These are phyloP conservation scores for Volvox carteri DNA, from an alignment of 163 green algal genomes.

Conservation along the genomic window DNA sequence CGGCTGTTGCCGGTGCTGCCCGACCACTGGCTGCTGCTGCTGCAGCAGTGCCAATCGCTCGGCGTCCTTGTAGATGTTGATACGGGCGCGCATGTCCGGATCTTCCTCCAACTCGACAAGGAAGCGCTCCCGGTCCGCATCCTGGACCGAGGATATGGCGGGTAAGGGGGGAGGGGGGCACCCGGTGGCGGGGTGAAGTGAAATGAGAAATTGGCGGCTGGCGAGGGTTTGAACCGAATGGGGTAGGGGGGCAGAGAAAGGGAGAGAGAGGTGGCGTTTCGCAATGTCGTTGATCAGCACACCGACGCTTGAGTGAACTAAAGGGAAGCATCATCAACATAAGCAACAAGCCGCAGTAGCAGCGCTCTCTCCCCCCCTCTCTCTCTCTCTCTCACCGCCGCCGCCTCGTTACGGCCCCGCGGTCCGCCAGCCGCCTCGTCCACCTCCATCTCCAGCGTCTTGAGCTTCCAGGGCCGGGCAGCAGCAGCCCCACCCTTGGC, in stretches of 20 bases:
- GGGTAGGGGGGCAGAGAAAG: no score
- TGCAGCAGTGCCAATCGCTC: slow-evolving; percentile 9
- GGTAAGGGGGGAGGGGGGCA: no score
- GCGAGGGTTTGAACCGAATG: no score
- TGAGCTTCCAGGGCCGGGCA: slow-evolving; percentile 86
- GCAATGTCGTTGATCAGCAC: no score
- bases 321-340: no score
- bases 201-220: no score
- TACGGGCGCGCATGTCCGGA: slow-evolving; percentile 86
- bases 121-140: slow-evolving; percentile 91
- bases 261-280: no score
- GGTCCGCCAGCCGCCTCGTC: slow-evolving; percentile 19
- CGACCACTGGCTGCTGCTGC: not conserved
- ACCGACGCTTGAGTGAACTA: no score
- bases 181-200: no score
- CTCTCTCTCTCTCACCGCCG: slow-evolving; percentile 26
- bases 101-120: slow-evolving; percentile 97
- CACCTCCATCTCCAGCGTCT: slow-evolving; percentile 82
- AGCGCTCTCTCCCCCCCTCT: no score
- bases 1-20: slow-evolving; percentile 12
- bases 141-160: slow-evolving; percentile 39
- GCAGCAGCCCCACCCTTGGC: slow-evolving; percentile 34
- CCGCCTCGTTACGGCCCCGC: slow-evolving; percentile 35
- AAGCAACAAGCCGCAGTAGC: no score
- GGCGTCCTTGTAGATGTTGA: slow-evolving; percentile 84